These are phyloP conservation scores for Xylaria digitata DNA, from an alignment of 2,329 filamentous ascomycete species.

Conservation along the genomic window DNA sequence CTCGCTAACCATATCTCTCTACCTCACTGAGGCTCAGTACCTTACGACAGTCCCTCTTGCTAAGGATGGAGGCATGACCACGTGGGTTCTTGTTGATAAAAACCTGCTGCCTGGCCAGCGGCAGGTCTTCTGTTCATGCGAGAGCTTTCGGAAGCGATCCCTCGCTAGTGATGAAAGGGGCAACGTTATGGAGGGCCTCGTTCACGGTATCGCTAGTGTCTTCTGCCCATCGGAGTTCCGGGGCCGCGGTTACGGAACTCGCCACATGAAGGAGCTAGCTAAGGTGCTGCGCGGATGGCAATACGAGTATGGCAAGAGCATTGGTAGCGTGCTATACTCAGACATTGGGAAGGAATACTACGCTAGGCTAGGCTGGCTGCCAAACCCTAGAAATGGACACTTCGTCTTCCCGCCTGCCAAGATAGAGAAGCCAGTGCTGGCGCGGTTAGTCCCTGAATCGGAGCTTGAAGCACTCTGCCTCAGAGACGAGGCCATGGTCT, in stretches of 20 bases:
- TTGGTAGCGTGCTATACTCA: slow-evolving; percentile 38
- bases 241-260: slow-evolving; percentile 31
- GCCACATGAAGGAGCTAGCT: slow-evolving; percentile 38
- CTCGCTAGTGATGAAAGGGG: slow-evolving; percentile 28
- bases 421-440: too few species aligned
- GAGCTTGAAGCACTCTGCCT: slow-evolving; percentile 24
- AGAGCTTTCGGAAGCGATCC: slow-evolving; percentile 33
- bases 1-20: slow-evolving; percentile 23
- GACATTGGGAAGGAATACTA: slow-evolving; percentile 39
- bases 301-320: too few species aligned
- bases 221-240: slow-evolving; percentile 19
- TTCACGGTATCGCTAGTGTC: slow-evolving; percentile 25
- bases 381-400: slow-evolving; percentile 16
- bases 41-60: slow-evolving; percentile 33
- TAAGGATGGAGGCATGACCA: slow-evolving; percentile 30
- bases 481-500: slow-evolving; percentile 31
- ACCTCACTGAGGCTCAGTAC: slow-evolving; percentile 28
- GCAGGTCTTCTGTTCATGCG: slow-evolving; percentile 35
- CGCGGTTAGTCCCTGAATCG: not conserved
- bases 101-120: slow-evolving; percentile 17
- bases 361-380: slow-evolving; percentile 32
- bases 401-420: too few species aligned
- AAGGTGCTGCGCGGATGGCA: not conserved
- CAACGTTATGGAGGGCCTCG: slow-evolving; percentile 21
- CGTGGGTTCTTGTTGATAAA: slow-evolving; percentile 37